Evolutionary conservation across 306 rosid species (phyloP).

Genomic region (Prinsepia uniflora): DNA sequence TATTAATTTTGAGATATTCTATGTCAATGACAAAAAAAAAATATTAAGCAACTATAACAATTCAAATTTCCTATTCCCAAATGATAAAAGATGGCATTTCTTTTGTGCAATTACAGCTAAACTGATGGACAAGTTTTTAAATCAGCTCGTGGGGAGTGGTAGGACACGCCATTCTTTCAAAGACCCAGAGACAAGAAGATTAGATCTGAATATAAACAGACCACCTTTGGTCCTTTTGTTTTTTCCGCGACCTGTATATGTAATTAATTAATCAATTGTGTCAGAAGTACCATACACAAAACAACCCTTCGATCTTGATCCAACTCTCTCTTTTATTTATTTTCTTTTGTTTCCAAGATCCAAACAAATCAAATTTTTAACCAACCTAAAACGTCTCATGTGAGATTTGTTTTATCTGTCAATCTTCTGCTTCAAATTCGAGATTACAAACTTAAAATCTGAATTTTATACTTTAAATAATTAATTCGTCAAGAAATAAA

Average conservation of each 20-base stretch:
- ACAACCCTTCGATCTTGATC: slow-evolving; percentile 14
- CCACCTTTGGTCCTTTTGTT: not conserved
- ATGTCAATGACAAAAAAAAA: no score
- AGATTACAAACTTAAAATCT: no score
- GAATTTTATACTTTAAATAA: no score
- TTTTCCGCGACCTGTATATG: not conserved
- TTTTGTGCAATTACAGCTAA: not conserved
- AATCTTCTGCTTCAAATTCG: not conserved
- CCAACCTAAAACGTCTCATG: no score
- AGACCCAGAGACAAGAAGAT: not conserved
- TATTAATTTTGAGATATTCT: no score
- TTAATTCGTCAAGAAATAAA: no score
- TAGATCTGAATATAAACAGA: not conserved
- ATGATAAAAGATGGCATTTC: not conserved
- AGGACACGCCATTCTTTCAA: not conserved
- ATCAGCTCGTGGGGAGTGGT: slow-evolving; percentile 13
- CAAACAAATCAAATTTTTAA: not conserved
- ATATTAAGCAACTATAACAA: no score
- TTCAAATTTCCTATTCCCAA: no score
- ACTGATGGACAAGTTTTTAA: slow-evolving; percentile 9
- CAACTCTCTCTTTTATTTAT: not conserved
- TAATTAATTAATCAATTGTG: not conserved
- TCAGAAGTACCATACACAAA: not conserved
- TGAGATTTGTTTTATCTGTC: not conserved
- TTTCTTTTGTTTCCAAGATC: slow-evolving; percentile 2